Evolutionary conservation across 176 grass and related monocot species (phyloP), one percentile per base, ranked within the genome.

Genomic region (Eleusine indica): DNA sequence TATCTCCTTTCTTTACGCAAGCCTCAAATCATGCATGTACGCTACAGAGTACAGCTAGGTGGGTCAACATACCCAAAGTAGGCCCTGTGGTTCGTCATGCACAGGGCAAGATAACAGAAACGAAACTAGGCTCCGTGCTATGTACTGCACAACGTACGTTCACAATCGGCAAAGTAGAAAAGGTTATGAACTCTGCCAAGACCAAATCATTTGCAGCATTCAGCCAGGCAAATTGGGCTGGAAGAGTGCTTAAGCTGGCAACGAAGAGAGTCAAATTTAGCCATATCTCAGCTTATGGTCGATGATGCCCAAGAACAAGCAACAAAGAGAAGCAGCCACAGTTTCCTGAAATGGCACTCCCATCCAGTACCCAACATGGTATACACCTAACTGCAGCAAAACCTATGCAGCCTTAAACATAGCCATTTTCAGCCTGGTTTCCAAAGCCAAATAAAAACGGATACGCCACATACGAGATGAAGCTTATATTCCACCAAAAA

Each of bases 21-120:
- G 60, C 12, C 44, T 72, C 52, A 13, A 51, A 39, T 6, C 22
- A 64, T 80, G 44, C 41, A 71, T 51, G 40, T 62, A 64, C 21
- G 39, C 39, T 44, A 49, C 66, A 51, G 60, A 29, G 17, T 42
- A 77, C 54, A 78, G 22, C 5, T 57, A 32, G 13, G 64, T 19
- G 67, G 13, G 0, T 79, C 30, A 80, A 79, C 42, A 64, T 37
- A 81, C 64, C 74, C 25, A 52, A 9, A 71, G 67, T 5, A 58
- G 62, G 67, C 18, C 29, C 8, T 67, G 70, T 61, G 46, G 66
- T 40, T 39, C 22, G n/a, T 44, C 49, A 53, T 62, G 53, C 41
- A 69, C 39, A 30, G 21, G 57, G 74, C 51, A 76, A 28, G 61
- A 56, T 37, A 38, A 30, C 19, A 60, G 71, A 78, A 78, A 83